These are phyloP conservation scores for Cyberlindnera americana DNA, from an alignment of 805 yeast species.

Conservation along the genomic window DNA sequence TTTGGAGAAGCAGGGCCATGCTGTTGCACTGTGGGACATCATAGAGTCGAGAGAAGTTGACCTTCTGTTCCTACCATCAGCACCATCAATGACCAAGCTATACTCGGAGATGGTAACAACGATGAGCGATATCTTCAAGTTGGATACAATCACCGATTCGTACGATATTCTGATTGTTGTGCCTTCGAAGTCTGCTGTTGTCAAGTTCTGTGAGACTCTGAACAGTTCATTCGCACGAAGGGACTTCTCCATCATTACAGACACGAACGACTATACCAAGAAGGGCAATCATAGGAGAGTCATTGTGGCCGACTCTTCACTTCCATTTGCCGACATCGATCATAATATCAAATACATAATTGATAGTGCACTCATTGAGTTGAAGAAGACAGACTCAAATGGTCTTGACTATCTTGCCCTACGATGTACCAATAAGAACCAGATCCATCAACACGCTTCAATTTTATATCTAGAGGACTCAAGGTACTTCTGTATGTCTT, in stretches of 20 bases:
- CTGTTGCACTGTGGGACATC: conserved; percentile 2
- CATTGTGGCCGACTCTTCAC: neutral
- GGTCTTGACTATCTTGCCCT: conserved; percentile 5
- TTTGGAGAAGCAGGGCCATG: neutral
- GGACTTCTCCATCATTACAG: conserved; percentile 9
- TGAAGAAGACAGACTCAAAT: conserved; percentile 4
- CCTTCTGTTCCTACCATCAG: conserved; percentile 3
- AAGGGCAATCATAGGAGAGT: conserved; percentile 8
- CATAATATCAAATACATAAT: conserved; percentile 17
- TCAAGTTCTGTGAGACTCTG: neutral
- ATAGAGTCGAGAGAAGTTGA: conserved; percentile 3
- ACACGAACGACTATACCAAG: conserved; percentile 3
- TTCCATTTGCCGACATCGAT: neutral
- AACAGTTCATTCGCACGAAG: neutral
- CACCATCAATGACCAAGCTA: neutral
- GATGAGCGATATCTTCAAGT: neutral
- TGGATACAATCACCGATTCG: conserved; percentile 2
- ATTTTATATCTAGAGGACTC: conserved; percentile 7
- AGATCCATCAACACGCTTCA: conserved; percentile 2
- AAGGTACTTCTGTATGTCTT: conserved; percentile 10
- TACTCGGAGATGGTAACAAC: conserved; percentile 5
- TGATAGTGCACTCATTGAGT: conserved; percentile 9
- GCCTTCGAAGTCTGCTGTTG: conserved; percentile 2
- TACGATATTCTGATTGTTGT: conserved; percentile 12
- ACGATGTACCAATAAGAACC: neutral